A percentile compares a stretch with the other conserved stretches of the same genome.
Evolutionary conservation across 2,329 filamentous ascomycete species (phyloP).

Genomic region (Nemania sp.): DNA sequence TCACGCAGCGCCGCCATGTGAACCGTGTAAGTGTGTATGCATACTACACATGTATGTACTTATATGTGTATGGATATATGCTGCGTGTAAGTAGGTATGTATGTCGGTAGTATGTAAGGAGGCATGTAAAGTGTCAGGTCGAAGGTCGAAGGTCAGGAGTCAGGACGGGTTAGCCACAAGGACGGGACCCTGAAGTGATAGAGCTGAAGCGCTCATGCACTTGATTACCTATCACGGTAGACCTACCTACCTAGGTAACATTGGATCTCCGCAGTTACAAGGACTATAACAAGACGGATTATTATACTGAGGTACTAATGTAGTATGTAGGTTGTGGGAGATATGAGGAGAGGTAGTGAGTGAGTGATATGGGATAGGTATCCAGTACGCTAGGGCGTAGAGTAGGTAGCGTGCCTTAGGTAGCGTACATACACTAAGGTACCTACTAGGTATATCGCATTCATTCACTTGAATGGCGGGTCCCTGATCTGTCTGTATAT

Average conservation of each 20-base stretch:
- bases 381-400: too few relatives aligned
- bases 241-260: too few relatives aligned
- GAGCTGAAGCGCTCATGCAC: slow-evolving; percentile 21
- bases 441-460: too few relatives aligned
- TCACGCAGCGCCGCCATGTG: slow-evolving; percentile 20
- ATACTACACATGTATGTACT: neutral
- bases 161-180: neutral
- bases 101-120: neutral
- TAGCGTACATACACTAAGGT: too few relatives aligned
- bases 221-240: too few relatives aligned
- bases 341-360: too few relatives aligned
- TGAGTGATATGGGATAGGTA: too few relatives aligned
- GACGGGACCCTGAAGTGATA: slow-evolving; percentile 21
- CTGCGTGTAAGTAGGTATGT: too few relatives aligned
- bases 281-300: neutral
- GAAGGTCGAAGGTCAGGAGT: neutral
- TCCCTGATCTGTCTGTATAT: slow-evolving; percentile 26
- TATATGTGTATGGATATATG: neutral
- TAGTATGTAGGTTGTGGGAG: too few relatives aligned
- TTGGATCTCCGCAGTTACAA: neutral
- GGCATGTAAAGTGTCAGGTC: neutral
- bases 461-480: slow-evolving; percentile 5
- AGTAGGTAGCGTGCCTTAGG: too few relatives aligned
- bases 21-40: neutral
- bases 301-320: neutral